Conservation (phyloP, 352 stramenopile genomes). For the Phytophthora agathidicida region DNA sequence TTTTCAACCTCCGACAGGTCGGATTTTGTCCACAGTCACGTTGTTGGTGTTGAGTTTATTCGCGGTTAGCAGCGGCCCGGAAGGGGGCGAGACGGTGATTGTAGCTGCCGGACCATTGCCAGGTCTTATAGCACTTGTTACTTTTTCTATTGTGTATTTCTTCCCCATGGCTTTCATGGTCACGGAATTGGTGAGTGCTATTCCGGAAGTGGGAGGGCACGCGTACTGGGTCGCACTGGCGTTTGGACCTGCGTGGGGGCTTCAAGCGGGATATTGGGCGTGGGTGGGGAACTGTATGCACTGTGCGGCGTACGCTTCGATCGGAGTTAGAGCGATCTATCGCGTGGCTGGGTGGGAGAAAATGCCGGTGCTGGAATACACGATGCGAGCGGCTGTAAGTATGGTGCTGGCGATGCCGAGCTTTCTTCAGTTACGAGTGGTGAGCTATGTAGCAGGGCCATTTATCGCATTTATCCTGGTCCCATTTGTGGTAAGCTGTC, state of each 20-base stretch:
- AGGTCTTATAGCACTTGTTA: conserved; percentile 39
- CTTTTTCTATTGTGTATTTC: conserved; percentile 56
- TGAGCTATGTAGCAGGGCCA: conserved; percentile 39
- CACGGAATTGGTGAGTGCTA: conserved; percentile 51
- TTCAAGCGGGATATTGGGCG: conserved; percentile 84
- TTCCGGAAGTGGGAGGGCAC: conserved; percentile 57
- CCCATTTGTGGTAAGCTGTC: conserved; percentile 40
- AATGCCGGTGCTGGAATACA: conserved; percentile 47
- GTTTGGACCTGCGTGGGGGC: conserved; percentile 70
- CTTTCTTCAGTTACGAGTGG: conserved; percentile 48
- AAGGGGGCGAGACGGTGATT: conserved; percentile 51
- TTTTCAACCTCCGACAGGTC: conserved; percentile 8
- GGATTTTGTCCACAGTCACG: conserved; percentile 40
- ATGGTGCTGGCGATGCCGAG: conserved; percentile 55
- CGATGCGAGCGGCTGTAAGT: conserved; percentile 48
- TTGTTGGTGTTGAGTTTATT: conserved; percentile 70
- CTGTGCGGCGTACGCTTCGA: conserved; percentile 70
- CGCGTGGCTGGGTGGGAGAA: conserved; percentile 10
- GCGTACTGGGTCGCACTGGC: conserved; percentile 74
- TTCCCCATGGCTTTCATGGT: conserved; percentile 54
- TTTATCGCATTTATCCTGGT: conserved; percentile 43
- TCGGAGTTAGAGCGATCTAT: conserved; percentile 42
- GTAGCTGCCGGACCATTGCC: conserved; percentile 48
- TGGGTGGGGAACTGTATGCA: conserved; percentile 85
- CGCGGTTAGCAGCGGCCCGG: conserved; percentile 48